Base-by-base conservation (phyloP, 2,329 filamentous ascomycete genomes). In the Ambrosiella beaveri region DNA sequence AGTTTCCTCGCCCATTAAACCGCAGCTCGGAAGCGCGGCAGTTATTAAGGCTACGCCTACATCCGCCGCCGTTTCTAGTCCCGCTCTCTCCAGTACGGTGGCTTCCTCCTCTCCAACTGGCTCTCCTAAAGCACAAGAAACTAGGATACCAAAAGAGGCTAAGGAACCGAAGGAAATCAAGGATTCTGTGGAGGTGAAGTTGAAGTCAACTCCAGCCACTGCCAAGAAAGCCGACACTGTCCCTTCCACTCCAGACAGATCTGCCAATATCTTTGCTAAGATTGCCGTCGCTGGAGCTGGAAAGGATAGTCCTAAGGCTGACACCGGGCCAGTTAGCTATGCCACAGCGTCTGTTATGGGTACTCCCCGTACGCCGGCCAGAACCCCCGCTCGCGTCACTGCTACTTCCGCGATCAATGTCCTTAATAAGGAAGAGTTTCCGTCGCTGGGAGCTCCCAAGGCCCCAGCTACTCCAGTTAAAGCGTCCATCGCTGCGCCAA, bases 391-490 rank as follows among this genome's bases (percentile, higher is more conserved):
- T 61, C 56, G 63, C 57, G 51, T 53, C 44, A 19, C 44, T 3
- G 19, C 53, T 9, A 54, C 35, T 38, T 27, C 37, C 15, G n/a
- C 52, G 5, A 19, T 41, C 13, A 51, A 19, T 6, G 61, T 75
- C 37, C 66, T 82, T 50, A 75, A 80, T 60, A 77, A 81, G 27
- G 79, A 83, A 63, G 80, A 84, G 63, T 84, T 83, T 63, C 81
- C 81, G 9, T 56, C 56, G 40, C 49, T 61, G 35, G 59, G 50
- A 40, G 56, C 51, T 13, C 54, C 41, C 12, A 58, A 58, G 35
- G 17, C 47, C 13, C 19, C 40, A 6, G 39, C 19, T 15, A 36
- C 56, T 17, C 59, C 52, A n/a, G 44, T 17, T 17, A 47, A 15
- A 17, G 15, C 52, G 8, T 11, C 12, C 7, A 9, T 8, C 35